Percentiles rank a stretch among this genome's conserved stretches.
These are phyloP conservation scores for Panellus pusillus DNA, from an alignment of 768 basidiomycete species.

Conservation along the genomic window DNA sequence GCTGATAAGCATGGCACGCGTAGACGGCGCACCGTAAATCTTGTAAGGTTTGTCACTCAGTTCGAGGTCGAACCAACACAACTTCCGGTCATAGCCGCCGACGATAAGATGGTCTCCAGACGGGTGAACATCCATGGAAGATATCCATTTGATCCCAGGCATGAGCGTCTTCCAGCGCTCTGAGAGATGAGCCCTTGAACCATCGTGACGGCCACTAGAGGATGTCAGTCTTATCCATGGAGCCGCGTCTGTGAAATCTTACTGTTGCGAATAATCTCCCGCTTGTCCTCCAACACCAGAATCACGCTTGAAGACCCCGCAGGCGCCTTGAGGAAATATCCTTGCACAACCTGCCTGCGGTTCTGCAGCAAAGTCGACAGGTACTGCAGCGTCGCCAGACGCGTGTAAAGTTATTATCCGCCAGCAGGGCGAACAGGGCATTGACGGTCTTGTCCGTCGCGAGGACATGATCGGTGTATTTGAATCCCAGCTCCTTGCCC, in stretches of 20 bases:
- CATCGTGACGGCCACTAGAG: constrained; percentile 78
- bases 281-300: constrained; percentile 75
- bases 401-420: constrained; percentile 75
- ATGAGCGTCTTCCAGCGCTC: constrained; percentile 89
- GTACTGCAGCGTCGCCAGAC: constrained; percentile 82
- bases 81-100: constrained; percentile 94
- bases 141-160: constrained; percentile 98
- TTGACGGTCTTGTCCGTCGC: constrained; percentile 70
- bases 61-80: constrained; percentile 99
- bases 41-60: constrained; percentile 97
- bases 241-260: constrained; percentile 22
- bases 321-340: constrained; percentile 86
- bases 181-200: constrained; percentile 80
- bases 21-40: constrained; percentile 68
- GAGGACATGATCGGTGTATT: constrained; percentile 81
- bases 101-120: constrained; percentile 96
- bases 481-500: constrained; percentile 74
- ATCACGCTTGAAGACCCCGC: constrained; percentile 75
- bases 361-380: constrained; percentile 80
- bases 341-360: constrained; percentile 78
- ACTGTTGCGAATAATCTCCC: constrained; percentile 91
- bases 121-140: constrained; percentile 94
- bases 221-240: background rate
- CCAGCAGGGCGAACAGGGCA: constrained; percentile 73
- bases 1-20: constrained; percentile 3